A percentile compares a stretch with the other conserved stretches of the same genome.
Evolutionary conservation across 305 asterid species (phyloP).

Genomic region (Fraxinus ornus): DNA sequence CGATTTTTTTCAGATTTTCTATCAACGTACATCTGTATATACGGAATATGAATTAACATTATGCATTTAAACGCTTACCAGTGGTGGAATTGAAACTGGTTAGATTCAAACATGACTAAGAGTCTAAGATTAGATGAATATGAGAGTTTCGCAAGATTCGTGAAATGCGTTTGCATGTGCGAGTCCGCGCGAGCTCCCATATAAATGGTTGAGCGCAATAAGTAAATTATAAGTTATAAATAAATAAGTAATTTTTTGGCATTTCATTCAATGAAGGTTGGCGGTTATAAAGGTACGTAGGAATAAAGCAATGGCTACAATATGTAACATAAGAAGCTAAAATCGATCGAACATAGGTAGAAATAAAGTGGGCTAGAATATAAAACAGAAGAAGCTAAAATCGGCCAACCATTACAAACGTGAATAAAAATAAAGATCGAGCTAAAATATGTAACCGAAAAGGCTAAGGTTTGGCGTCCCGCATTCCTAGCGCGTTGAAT

Average conservation of each 20-base stretch:
- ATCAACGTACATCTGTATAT: background rate
- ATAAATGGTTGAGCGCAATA: background rate
- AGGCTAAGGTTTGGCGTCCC: background rate
- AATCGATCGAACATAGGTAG: background rate
- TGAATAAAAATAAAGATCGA: background rate
- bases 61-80: background rate
- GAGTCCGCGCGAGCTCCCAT: background rate
- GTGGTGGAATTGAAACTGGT: background rate
- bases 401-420: background rate
- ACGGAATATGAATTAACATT: background rate
- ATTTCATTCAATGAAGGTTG: background rate
- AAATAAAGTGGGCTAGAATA: background rate
- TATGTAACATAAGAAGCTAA: background rate
- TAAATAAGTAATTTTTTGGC: background rate
- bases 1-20: background rate
- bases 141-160: background rate
- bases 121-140: background rate
- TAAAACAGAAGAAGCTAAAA: background rate
- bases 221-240: background rate
- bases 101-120: background rate
- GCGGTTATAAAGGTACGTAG: background rate
- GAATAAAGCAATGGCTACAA: background rate
- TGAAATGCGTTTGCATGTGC: background rate
- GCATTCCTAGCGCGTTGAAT: background rate
- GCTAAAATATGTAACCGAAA: background rate